Conservation (phyloP, 805 yeast species). For the Yamadazyma insecticola region DNA sequence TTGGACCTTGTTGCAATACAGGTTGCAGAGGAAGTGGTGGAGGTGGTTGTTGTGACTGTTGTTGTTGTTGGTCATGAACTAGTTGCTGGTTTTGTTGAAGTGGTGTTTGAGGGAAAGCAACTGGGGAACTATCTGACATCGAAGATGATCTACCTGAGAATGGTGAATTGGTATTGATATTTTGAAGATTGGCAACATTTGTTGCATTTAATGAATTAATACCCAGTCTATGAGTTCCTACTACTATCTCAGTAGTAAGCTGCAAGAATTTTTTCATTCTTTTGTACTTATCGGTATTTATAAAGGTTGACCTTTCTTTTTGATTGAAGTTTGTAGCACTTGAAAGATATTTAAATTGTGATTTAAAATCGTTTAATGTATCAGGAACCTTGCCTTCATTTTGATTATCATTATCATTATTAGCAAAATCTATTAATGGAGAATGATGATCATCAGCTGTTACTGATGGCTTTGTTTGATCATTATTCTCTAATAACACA, state of each 20-base stretch:
- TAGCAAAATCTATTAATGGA: slow-evolving; percentile 9
- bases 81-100: too few species aligned
- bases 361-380: slow-evolving; percentile 15
- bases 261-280: slow-evolving; percentile 73
- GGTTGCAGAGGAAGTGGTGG: too few species aligned
- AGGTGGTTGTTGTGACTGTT: too few species aligned
- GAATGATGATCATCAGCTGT: slow-evolving; percentile 9
- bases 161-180: slow-evolving; percentile 1
- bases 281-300: slow-evolving; percentile 78
- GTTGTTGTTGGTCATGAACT: too few species aligned
- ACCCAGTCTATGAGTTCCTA: slow-evolving; percentile 68
- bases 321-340: slow-evolving; percentile 18
- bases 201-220: background rate
- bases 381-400: background rate
- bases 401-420: slow-evolving; percentile 1
- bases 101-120: background rate
- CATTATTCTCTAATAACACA: slow-evolving; percentile 22
- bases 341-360: slow-evolving; percentile 19
- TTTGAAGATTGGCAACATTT: slow-evolving; percentile 1
- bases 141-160: slow-evolving; percentile 2
- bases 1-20: too few species aligned
- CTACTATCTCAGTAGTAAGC: slow-evolving; percentile 71
- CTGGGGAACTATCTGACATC: slow-evolving; percentile 5
- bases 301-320: slow-evolving; percentile 40
- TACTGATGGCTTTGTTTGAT: slow-evolving; percentile 6